These are phyloP conservation scores for Myriosclerotinia scirpicola DNA, from an alignment of 2,329 filamentous ascomycete genomes.

Conservation along the genomic window DNA sequence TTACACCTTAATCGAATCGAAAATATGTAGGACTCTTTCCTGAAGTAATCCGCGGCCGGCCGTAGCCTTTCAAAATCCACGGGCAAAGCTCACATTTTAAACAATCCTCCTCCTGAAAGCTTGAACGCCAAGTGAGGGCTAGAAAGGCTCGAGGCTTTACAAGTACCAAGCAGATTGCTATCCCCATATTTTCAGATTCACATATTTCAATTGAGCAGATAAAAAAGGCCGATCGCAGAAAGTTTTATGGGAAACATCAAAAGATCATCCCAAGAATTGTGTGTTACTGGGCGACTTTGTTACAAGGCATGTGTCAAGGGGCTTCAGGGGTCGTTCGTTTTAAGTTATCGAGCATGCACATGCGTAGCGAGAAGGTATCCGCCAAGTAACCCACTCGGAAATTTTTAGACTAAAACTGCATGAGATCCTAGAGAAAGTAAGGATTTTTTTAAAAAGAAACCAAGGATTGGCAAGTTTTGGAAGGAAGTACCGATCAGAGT, in stretches of 20 bases:
- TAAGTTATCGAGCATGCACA: slow-evolving; percentile 12
- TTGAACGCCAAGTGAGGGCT: slow-evolving; percentile 10
- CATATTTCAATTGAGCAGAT: background rate
- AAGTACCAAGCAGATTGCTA: slow-evolving; percentile 10
- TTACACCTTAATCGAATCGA: slow-evolving; percentile 3
- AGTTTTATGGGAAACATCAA: background rate
- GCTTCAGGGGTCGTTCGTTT: slow-evolving; percentile 20
- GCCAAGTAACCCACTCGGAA: slow-evolving; percentile 2
- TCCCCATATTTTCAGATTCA: slow-evolving; percentile 12
- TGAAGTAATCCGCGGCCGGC: slow-evolving; percentile 19
- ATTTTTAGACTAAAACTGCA: background rate
- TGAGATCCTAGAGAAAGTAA: background rate
- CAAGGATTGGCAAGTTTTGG: slow-evolving; percentile 11
- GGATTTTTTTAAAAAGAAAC: background rate
- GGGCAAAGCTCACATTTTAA: slow-evolving; percentile 3
- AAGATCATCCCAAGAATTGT: slow-evolving; percentile 1
- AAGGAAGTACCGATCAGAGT: background rate
- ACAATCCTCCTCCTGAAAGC: background rate
- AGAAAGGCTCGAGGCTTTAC: slow-evolving; percentile 1
- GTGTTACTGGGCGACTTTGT: slow-evolving; percentile 1
- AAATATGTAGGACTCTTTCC: slow-evolving; percentile 9
- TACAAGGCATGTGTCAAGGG: slow-evolving; percentile 23
- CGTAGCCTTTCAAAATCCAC: slow-evolving; percentile 3
- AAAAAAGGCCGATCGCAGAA: background rate
- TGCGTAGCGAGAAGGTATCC: slow-evolving; percentile 6